Base-by-base conservation (phyloP, 192 early-diverging fungal species). In the Umbelopsis sp. region DNA sequence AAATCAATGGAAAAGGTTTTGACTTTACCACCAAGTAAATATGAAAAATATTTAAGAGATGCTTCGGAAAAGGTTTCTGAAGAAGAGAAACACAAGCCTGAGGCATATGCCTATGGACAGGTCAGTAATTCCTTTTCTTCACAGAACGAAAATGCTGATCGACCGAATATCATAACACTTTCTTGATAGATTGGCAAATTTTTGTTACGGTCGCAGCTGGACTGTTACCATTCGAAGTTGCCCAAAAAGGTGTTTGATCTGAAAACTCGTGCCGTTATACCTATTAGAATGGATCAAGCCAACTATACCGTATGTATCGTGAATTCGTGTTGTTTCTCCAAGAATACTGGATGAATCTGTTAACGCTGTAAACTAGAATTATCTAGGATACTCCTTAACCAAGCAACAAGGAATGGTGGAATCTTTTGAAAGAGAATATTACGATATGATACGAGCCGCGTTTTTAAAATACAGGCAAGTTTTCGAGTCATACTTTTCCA, bases 351-450 rank as follows among this genome's bases (percentile, higher is more conserved):
- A 41, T 6, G 38, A 54, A 6, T 6, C 24, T 29, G 8, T 62
- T 34, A 31, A 62, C 20, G 31, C 20, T 25, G 22, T 14, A 9
- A 7, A 11, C 31, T 22, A 83, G 66, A 75, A 82, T 16, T 83
- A 91, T 67, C 74, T 83, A 65, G 90, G 90, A 21, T 97, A 96
- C 74, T 87, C 84, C 45, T 82, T 98, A 36, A 79, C 82, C 17
- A 74, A 83, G n/a, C 24, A 79, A 41, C 79, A 88, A 53, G 96
- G 96, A 1, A 77, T 89, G 12, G 59, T 89, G 36, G 82, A 92
- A 71, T 93, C 91, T 3, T 98, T 92, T 80, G 96, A 98, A 78
- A 85, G 95, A 50, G 96, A 98, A 81, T 92, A 94, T 75, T 93
- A 92, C 74, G 96, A 97, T 78, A 95, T 97, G 94, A 84, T 93